Evolutionary conservation across 805 yeast genomes (phyloP), one percentile per base, ranked within the genome.

Genomic region (Wickerhamiella brachini): DNA sequence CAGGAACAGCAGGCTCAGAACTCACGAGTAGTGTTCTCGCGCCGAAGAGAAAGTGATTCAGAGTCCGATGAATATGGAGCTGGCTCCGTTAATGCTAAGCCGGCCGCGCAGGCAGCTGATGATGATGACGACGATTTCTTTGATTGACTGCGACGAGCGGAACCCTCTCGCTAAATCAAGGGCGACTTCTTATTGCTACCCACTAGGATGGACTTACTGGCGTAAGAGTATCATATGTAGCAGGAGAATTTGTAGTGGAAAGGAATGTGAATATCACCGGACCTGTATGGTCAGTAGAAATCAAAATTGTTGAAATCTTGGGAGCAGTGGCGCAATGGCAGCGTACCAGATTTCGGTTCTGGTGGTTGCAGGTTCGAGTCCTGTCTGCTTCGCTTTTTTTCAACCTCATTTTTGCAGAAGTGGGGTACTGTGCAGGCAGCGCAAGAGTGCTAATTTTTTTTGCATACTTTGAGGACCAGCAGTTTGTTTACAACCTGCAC

Each of bases 1-100:
- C 81, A 80, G 58, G 79, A 80, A 50, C 76, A 78, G 62, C 75
- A 75, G 59, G 18, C 41, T 3, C 67, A 22, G 24, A n/a, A 15
- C 5, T 70, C n/a, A 29, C 49, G n/a, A 49, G 42, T 26, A 53
- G 85, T 81, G 23, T 75, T 76, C 42, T 51, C 54, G 42, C 53
- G 72, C 48, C 75, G 69, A 29, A 65, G 68, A n/a, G 62, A 55
- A 23, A 66, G 62, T 24, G 70, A 65, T 37, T 68, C 66, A 34
- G 70, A 65, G 31, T 68, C 61, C 22, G 70, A 68, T 45, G 71
- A 65, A 48, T 65, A 65, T 54, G 49, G 22, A 21, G 34, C 34
- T 4, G 34, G 34, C 34, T 22, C 38, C 18, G n/a, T 5, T 10
- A n/a, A 12, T 21, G 9, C 18, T 8, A n/a, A 10, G 23, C 20